Evolutionary conservation across 139 green algal species (phyloP).

Genomic region (Axilococcus clingmanii): DNA sequence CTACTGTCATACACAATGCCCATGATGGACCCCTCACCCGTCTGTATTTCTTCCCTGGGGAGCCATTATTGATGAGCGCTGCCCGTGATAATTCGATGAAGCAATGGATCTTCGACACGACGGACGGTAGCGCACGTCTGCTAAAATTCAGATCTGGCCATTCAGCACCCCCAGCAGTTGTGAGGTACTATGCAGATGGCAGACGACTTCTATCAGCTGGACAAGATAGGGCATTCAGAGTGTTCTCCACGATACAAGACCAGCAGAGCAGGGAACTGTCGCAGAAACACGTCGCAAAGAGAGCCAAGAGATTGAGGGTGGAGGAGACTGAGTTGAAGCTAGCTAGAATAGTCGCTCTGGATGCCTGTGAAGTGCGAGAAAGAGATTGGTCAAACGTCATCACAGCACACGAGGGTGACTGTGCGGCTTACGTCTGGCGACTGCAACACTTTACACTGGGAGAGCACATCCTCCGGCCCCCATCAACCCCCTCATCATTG

Average conservation of each 20-base stretch:
- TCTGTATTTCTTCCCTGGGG: constrained; percentile 59
- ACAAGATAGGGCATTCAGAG: constrained; percentile 78
- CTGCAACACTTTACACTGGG: constrained; percentile 64
- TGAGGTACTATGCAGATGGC: constrained; percentile 70
- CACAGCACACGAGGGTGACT: constrained; percentile 81
- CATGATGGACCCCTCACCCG: constrained; percentile 51
- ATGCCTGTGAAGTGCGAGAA: constrained; percentile 73
- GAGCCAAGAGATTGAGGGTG: constrained; percentile 67
- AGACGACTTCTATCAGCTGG: constrained; percentile 71
- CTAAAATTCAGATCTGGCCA: constrained; percentile 87
- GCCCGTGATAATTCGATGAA: constrained; percentile 88
- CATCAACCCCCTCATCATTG: not conserved
- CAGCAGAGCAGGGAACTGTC: constrained; percentile 88
- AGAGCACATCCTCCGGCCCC: constrained; percentile 54
- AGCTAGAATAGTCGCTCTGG: constrained; percentile 50
- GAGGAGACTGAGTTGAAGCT: constrained; percentile 80
- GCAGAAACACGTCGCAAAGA: constrained; percentile 54
- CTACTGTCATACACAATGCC: constrained; percentile 52
- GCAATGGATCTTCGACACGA: constrained; percentile 87
- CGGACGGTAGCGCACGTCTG: constrained; percentile 44
- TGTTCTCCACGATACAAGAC: constrained; percentile 87
- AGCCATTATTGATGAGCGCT: constrained; percentile 80
- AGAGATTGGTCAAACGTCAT: constrained; percentile 94
- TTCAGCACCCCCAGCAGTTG: constrained; percentile 57
- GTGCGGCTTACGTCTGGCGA: constrained; percentile 82